Conservation (phyloP, 352 stramenopile genomes). For the Peronospora belbahrii region DNA sequence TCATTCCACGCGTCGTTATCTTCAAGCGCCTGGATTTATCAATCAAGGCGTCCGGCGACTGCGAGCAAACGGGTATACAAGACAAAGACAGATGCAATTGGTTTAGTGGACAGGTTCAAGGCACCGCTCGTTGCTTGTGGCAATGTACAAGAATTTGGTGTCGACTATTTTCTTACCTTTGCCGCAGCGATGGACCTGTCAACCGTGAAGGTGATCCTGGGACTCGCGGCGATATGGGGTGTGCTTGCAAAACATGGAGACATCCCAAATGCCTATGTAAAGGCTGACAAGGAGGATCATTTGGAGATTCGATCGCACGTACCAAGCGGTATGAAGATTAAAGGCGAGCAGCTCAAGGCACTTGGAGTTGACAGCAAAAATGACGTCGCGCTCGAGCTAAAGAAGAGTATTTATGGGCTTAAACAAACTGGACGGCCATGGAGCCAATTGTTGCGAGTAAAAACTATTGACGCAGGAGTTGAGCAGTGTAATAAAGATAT, state of each 20-base stretch:
- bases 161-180: conserved; percentile 2
- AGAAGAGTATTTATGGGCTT: conserved; percentile 25
- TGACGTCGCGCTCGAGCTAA: conserved; percentile 10
- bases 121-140: not conserved
- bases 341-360: not conserved
- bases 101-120: conserved; percentile 17
- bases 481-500: too few relatives aligned
- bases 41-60: too few relatives aligned
- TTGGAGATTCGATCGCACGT: conserved; percentile 6
- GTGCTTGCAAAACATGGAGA: not conserved
- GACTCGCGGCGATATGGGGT: not conserved
- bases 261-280: not conserved
- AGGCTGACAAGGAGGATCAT: not conserved
- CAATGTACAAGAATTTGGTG: conserved; percentile 13
- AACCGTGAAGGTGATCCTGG: conserved; percentile 4
- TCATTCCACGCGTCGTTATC: too few relatives aligned
- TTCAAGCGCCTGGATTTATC: too few relatives aligned
- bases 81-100: conserved; percentile 3
- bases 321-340: conserved; percentile 17
- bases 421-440: conserved; percentile 29
- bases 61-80: conserved; percentile 9
- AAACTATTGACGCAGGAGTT: too few relatives aligned
- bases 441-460: too few relatives aligned
- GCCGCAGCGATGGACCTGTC: conserved; percentile 5
- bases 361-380: not conserved